A percentile compares a stretch with the other conserved stretches of the same genome.
Evolutionary conservation across 1,139 yeast species (phyloP).

Genomic region (Blastobotrys malaysiensis): DNA sequence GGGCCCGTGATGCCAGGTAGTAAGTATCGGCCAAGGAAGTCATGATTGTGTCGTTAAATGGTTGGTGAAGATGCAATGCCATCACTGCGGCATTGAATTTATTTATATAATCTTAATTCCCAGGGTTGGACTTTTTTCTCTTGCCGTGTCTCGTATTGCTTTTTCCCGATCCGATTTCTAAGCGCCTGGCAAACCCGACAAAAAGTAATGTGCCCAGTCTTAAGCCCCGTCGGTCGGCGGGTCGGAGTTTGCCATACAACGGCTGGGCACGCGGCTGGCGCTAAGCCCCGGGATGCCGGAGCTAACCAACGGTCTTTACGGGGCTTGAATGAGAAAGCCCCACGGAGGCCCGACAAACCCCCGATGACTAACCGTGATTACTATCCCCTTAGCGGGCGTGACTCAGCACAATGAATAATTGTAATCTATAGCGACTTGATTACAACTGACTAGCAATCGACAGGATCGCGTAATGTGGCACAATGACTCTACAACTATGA

Average conservation of each 20-base stretch:
- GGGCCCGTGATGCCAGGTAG: constrained; percentile 62
- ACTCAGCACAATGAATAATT: background rate
- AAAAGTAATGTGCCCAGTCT: background rate
- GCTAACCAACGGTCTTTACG: background rate
- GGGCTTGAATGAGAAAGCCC: background rate
- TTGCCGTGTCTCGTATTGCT: background rate
- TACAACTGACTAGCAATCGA: too few species aligned
- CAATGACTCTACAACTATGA: background rate
- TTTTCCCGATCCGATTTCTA: constrained; percentile 3
- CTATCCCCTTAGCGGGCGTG: background rate
- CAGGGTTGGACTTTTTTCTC: constrained; percentile 1
- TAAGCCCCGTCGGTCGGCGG: background rate
- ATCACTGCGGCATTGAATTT: background rate
- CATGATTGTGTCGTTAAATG: background rate
- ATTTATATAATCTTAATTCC: constrained; percentile 3
- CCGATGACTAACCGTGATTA: background rate
- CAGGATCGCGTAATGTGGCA: background rate
- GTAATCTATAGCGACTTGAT: background rate
- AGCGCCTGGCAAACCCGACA: constrained; percentile 1
- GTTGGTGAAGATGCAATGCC: background rate
- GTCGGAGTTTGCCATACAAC: background rate
- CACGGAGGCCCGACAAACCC: background rate
- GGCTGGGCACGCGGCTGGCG: background rate
- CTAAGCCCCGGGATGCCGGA: background rate
- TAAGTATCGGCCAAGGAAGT: constrained; percentile 46